phyloP scores from a whole-genome alignment of 768 basidiomycete species.

The Phaeotremella fagi region DNA sequence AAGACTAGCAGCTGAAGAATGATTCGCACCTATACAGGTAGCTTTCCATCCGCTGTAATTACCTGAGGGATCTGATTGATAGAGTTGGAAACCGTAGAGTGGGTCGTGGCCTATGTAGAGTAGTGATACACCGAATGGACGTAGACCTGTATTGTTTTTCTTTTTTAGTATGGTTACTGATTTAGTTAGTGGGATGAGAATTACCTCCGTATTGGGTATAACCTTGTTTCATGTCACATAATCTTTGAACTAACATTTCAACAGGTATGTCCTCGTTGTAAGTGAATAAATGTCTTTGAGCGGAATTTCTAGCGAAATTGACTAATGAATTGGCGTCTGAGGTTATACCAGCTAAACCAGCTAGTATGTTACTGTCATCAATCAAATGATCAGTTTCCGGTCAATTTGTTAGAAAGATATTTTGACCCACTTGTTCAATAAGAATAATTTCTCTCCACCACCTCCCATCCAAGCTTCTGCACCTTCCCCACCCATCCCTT shows the following conservation, averaged over 20 bases:
- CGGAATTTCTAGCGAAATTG: slow-evolving; percentile 85
- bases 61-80: slow-evolving; percentile 96
- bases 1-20: slow-evolving; percentile 57
- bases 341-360: slow-evolving; percentile 90
- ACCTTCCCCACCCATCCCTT: slow-evolving; percentile 55
- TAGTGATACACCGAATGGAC: slow-evolving; percentile 95
- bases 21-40: slow-evolving; percentile 97
- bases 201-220: slow-evolving; percentile 94
- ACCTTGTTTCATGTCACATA: slow-evolving; percentile 97
- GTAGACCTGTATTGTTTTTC: slow-evolving; percentile 85
- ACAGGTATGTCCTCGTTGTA: slow-evolving; percentile 99
- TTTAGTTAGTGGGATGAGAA: slow-evolving; percentile 15
- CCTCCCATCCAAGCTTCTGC: slow-evolving; percentile 59
- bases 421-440: slow-evolving; percentile 64
- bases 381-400: neutral
- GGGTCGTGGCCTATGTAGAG: slow-evolving; percentile 96
- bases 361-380: slow-evolving; percentile 75
- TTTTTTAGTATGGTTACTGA: slow-evolving; percentile 1
- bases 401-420: neutral
- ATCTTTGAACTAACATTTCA: slow-evolving; percentile 83
- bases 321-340: slow-evolving; percentile 97
- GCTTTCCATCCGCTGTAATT: slow-evolving; percentile 99
- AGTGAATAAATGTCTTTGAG: slow-evolving; percentile 77
- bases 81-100: slow-evolving; percentile 92
- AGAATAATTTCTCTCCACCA: slow-evolving; percentile 95